Percentiles rank a stretch among this genome's conserved stretches.
Evolutionary conservation across 768 basidiomycete genomes (phyloP).

Genomic region (Pulveroboletus sp.): DNA sequence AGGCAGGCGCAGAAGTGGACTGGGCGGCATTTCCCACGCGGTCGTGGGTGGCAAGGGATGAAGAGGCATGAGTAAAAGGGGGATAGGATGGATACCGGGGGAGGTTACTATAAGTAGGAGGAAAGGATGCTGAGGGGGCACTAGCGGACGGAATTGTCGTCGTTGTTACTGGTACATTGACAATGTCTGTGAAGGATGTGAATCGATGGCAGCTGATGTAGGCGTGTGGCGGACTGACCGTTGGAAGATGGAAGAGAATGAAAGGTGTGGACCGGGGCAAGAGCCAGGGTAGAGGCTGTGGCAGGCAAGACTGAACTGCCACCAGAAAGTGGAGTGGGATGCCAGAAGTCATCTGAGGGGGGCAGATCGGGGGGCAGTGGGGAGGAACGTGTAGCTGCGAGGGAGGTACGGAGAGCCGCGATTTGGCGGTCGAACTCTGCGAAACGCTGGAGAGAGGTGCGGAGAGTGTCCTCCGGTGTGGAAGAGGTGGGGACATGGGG

Average conservation of each 20-base stretch:
- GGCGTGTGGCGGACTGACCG: constrained; percentile 18
- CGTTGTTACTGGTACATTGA: constrained; percentile 2
- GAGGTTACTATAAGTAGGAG: constrained; percentile 21
- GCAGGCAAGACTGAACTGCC: constrained; percentile 2
- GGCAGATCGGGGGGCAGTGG: constrained; percentile 24
- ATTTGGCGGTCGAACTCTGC: constrained; percentile 53
- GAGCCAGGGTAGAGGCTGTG: constrained; percentile 6
- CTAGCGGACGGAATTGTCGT: constrained; percentile 12
- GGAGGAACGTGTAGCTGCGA: constrained; percentile 26
- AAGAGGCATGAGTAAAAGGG: constrained; percentile 7
- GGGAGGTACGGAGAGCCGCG: constrained; percentile 42
- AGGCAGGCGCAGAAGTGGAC: constrained; percentile 9
- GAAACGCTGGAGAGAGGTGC: constrained; percentile 48
- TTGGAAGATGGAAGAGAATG: constrained; percentile 18
- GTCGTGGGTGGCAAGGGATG: constrained; percentile 16
- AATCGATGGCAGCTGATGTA: constrained; percentile 8
- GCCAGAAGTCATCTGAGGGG: constrained; percentile 18
- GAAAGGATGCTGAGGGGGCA: constrained; percentile 18
- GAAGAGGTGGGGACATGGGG: constrained; percentile 11
- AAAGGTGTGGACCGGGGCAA: constrained; percentile 8
- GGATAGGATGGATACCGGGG: constrained; percentile 19
- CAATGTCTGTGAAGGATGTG: constrained; percentile 8
- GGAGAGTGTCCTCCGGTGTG: constrained; percentile 36
- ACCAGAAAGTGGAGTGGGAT: constrained; percentile 10
- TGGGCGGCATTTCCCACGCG: constrained; percentile 10